phyloP scores from a whole-genome alignment of 106 monocot genomes.

The Dioscorea alata region DNA sequence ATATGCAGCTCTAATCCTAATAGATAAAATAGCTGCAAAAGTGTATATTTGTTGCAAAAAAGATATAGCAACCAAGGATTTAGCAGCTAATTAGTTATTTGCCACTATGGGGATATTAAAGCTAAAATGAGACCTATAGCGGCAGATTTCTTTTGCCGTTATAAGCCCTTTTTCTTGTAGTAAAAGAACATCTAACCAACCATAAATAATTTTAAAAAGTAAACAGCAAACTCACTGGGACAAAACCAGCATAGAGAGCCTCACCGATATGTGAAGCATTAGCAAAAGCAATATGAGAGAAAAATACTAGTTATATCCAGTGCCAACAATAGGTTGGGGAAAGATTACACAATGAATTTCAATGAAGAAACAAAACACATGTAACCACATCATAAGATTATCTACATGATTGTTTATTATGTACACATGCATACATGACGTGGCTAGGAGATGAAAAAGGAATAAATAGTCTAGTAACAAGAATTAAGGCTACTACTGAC shows the following conservation, averaged over 20 bases:
- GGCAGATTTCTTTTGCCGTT: no score
- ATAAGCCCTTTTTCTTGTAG: no score
- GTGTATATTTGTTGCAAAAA: no score
- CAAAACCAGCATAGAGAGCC: conserved; percentile 62
- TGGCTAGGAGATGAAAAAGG: background rate
- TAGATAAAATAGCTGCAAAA: no score
- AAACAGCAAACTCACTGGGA: conserved; percentile 68
- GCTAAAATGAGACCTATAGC: no score
- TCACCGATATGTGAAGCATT: conserved; percentile 53
- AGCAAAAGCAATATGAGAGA: conserved; percentile 70
- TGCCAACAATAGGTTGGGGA: no score
- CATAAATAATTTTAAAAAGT: no score
- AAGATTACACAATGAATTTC: background rate
- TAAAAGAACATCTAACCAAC: no score
- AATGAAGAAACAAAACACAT: background rate
- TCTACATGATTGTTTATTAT: background rate
- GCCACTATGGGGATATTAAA: no score
- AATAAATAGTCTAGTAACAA: background rate
- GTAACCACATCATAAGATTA: background rate
- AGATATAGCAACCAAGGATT: no score
- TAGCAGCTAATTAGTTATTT: no score
- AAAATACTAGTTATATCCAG: background rate
- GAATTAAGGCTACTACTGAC: conserved; percentile 45
- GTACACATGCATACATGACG: background rate
- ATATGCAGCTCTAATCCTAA: no score